Evolutionary conservation across 106 monocot species (phyloP), one percentile per base, ranked within the genome.

Genomic region (Acorus calamus): DNA sequence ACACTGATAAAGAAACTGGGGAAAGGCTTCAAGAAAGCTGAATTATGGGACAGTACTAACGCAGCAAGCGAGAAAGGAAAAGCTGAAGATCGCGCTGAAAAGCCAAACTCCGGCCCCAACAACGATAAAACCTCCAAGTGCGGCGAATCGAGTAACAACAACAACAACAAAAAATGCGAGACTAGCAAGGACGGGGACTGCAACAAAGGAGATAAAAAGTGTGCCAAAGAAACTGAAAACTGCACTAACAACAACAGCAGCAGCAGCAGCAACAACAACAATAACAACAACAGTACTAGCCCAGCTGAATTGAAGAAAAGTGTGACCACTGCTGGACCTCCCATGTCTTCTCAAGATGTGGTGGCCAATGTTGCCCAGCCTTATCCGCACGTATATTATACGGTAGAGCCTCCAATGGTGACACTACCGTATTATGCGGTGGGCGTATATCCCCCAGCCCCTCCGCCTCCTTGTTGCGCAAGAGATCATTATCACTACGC

Each of bases 11-110:
- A 76, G 71, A 92, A 73, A 62, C 61, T 92, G 8, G 72, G 78
- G 0, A 92, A 85, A 56, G 47, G 63, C 9, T 84, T 87, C 14
- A 92, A 92, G 72, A 67, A 57, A 4, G 87, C 92, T 5, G 82
- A 84, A 63, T 2, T 79, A 44, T 53, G 77, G 69, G 56, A 69
- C 14, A 66, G 7, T 46, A 61, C 6, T 46, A 62, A 12, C 8
- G 8, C 3, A 5, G 41, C 8, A 41, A 65, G 10, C 4, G 66
- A 46, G 4, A 58, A 69, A 45, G 44, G 69, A 0, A 75, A 66
- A 45, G n/a, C 7, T 14, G 59, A 58, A 49, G 74, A 57, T 63
- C 51, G 10, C 49, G 28, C 9, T 58, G 4, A 47, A 58, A 48
- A 28, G 59, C 57, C 11, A 59, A 68, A 28, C 5, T 48, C 3